Evolutionary conservation across 78 protist genomes (phyloP), one percentile per base, ranked within the genome.

Genomic region (Corallochytrium limacisporum): DNA sequence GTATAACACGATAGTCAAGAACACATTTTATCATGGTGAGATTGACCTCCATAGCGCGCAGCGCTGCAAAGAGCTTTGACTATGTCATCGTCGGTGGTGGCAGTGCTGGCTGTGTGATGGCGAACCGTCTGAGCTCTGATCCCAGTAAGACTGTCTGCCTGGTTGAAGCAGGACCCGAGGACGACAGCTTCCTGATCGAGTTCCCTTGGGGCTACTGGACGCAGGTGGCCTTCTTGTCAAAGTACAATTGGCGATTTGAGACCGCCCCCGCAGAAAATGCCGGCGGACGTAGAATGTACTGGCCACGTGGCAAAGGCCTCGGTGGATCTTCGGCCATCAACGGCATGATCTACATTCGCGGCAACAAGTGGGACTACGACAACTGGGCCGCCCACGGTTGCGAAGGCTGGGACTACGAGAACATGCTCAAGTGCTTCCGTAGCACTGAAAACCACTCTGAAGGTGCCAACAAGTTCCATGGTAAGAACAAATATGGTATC

Each of bases 71-170:
- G n/a, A n/a, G n/a, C 62, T 77, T 9, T 22, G 82, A 77, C 71
- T 77, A 67, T 37, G 78, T 77, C 33, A 46, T 77, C 38, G 72
- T 77, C 20, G 82, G 82, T 8, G 82, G 74, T 0, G 82, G 82
- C 15, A 29, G 70, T 4, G 75, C 82, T 9, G 82, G 82, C 28
- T 77, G 74, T 60, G 53, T 77, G 42, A 6, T 76, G 26, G 82
- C 82, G 12, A 49, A 54, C 28, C 50, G 75, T 0, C 65, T 77
- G 32, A 29, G 50, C 31, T 56, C 42, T 1, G 46, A 59, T 16
- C 65, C 63, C 33, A 24, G 39, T 13, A 8, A 0, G 20, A 29
- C 51, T 1, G 82, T 77, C 32, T 59, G 65, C 18, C 31, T 77
- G 31, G 22, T 77, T 43, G 76, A 77, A 42, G 62, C 72, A 1